Evolutionary conservation across 768 basidiomycete genomes (phyloP), one percentile per base, ranked within the genome.

Genomic region (Harrya chromipes): DNA sequence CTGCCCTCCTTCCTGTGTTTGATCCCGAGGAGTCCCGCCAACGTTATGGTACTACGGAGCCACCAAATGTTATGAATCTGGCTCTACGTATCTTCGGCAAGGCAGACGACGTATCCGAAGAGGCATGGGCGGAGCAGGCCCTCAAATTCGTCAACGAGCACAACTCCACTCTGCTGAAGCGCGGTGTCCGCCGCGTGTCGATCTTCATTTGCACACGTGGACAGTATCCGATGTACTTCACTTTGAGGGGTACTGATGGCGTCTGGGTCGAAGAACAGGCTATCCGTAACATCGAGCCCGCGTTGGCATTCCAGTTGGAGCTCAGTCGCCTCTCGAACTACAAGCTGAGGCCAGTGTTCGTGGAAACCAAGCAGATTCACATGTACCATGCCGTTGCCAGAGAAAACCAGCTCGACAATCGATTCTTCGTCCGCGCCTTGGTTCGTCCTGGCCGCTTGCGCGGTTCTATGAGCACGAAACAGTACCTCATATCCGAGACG

Each of bases 401-500:
- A 52, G 97, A 97, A 74, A 98, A 98, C 72, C 89, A 95, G 57
- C 82, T 97, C n/a, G 97, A 99, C 69, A 91, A 83, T 57, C 84
- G 97, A 46, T 99, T 99, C 85, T 98, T 99, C 72, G 83, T 99
- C 46, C 94, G 97, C 52, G 97, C 93, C 23, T 79, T 99, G 50
- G 84, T 99, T 42, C 91, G 97, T 46, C 97, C 97, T 37, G 97
- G 97, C 47, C 89, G 95, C 48, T 82, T 97, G 31, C 83, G 87
- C 35, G 93, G 93, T 29, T 81, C 81, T 43, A 93, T 98, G 87
- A 92, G 85, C 68, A 93, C 85, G 45, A 89, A 92, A n/a, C 88
- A 97, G 70, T 99, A 98, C 73, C 87, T 99, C 64, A 90, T 99
- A 57, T 97, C 95, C 1, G 97, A 99, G 74, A 94, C 94, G 12